A percentile compares a stretch with the other conserved stretches of the same genome.
These are phyloP conservation scores for Rhipidocladum racemiflorum DNA, from an alignment of 176 grass and related monocot species.

Conservation along the genomic window DNA sequence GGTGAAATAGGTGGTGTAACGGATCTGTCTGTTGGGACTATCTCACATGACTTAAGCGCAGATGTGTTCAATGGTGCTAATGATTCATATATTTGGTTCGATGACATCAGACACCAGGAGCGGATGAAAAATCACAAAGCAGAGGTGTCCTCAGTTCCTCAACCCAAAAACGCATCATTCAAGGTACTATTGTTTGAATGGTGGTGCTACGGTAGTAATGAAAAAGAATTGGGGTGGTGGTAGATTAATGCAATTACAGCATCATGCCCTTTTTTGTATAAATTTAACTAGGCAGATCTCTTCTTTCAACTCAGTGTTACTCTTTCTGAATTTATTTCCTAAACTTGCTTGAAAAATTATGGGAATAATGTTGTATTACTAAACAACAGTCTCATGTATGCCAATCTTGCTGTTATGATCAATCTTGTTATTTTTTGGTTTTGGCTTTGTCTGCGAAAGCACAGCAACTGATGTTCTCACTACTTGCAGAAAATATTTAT, in stretches of 20 bases:
- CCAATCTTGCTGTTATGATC: neutral
- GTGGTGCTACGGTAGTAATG: neutral
- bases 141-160: neutral
- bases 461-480: conserved; percentile 1
- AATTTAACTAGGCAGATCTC: neutral
- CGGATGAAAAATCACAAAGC: neutral
- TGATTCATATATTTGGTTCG: neutral
- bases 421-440: neutral
- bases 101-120: conserved; percentile 11
- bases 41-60: neutral
- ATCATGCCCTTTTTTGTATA: neutral
- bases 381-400: neutral
- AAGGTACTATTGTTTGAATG: conserved; percentile 34
- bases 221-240: neutral
- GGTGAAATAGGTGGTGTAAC: neutral
- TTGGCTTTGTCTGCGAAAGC: neutral
- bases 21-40: neutral
- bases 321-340: conserved; percentile 3
- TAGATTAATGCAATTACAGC: conserved; percentile 8
- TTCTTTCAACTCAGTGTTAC: neutral
- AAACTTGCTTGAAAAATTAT: neutral
- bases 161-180: conserved; percentile 38
- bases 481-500: conserved; percentile 35
- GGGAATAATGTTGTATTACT: neutral
- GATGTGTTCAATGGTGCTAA: neutral